Evolutionary conservation across 345 rosid genomes (phyloP).

Genomic region (Excoecaria cochinchinensis): DNA sequence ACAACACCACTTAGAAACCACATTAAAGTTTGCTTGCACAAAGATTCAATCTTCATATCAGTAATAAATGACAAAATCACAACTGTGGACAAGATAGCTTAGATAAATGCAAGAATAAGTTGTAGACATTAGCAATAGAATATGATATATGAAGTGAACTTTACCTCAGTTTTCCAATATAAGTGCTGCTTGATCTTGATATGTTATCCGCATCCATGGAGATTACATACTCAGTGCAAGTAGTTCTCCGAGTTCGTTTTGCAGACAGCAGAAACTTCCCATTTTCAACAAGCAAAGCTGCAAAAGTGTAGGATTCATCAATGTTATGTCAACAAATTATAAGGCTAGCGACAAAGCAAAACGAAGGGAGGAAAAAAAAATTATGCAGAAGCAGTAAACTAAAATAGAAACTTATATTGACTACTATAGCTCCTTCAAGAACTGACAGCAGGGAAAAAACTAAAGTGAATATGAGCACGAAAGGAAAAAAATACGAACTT

Average conservation of each 20-base stretch:
- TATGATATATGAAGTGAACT: neutral
- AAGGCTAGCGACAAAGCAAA: neutral
- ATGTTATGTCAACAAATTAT: neutral
- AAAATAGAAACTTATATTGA: neutral
- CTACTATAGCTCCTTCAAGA: neutral
- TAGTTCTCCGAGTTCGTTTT: slow-evolving; percentile 80
- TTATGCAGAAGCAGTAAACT: neutral
- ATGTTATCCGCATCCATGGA: slow-evolving; percentile 85
- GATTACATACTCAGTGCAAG: slow-evolving; percentile 88
- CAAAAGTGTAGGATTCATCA: slow-evolving; percentile 9
- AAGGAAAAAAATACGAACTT: neutral
- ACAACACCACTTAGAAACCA: neutral
- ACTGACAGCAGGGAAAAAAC: neutral
- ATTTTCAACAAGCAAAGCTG: slow-evolving; percentile 81
- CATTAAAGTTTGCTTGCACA: neutral
- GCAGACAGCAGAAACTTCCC: slow-evolving; percentile 97
- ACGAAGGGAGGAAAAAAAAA: neutral
- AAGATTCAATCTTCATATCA: neutral
- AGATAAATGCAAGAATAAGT: neutral
- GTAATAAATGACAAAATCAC: neutral
- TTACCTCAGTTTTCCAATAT: slow-evolving; percentile 88
- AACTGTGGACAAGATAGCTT: neutral
- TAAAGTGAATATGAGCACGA: neutral
- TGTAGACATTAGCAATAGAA: neutral
- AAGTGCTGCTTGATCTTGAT: slow-evolving; percentile 82